These are phyloP conservation scores for Litchi chinensis DNA, from an alignment of 345 rosid species.

Conservation along the genomic window DNA sequence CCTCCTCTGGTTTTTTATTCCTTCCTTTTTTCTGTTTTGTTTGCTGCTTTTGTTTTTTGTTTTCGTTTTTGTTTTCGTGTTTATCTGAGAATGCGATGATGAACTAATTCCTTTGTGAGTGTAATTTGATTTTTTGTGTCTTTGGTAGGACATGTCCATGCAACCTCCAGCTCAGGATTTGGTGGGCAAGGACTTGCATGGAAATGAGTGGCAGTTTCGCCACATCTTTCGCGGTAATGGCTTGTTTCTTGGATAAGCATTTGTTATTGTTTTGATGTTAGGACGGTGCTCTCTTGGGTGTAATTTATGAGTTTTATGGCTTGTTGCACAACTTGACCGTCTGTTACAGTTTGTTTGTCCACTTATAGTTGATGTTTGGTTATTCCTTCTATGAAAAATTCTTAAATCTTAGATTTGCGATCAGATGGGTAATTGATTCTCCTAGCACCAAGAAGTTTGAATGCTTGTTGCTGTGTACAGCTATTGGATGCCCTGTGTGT, in stretches of 20 bases:
- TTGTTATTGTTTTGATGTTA: conserved; percentile 4
- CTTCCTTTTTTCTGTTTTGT: not conserved
- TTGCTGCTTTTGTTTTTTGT: not conserved
- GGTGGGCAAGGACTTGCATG: conserved; percentile 66
- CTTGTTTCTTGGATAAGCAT: not conserved
- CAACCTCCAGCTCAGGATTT: conserved; percentile 73
- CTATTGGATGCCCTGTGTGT: not conserved
- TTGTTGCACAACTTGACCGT: not conserved
- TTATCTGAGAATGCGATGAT: not conserved
- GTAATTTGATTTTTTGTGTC: not conserved
- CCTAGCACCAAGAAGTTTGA: not conserved
- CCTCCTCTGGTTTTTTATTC: conserved; percentile 53
- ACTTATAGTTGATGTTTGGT: not conserved
- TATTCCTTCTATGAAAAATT: no score
- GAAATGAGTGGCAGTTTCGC: conserved; percentile 59
- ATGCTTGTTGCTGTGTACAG: not conserved
- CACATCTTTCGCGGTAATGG: conserved; percentile 58
- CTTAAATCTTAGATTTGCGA: not conserved
- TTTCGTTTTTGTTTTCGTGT: not conserved
- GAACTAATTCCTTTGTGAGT: not conserved
- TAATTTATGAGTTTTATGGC: not conserved
- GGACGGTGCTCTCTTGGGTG: not conserved
- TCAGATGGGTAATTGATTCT: not conserved
- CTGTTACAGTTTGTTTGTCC: not conserved
- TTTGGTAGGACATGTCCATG: conserved; percentile 58